Base-by-base conservation (phyloP, 257 asterid genomes). In the Craterostigma plantagineum region DNA sequence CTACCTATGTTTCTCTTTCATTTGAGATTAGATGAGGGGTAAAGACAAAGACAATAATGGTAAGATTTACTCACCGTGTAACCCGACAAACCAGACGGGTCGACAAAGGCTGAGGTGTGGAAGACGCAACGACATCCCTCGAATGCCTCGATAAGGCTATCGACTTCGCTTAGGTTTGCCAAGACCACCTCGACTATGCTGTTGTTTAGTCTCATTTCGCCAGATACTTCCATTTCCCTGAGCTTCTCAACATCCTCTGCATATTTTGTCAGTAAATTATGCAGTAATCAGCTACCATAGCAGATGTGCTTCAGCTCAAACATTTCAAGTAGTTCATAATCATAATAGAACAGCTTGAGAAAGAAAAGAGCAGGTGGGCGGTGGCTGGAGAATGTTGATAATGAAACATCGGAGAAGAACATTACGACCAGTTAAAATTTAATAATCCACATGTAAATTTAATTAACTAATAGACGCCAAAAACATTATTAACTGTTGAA, bases 21-120 rank as follows among this genome's bases (percentile, higher is more conserved):
- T n/a, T n/a, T n/a, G n/a, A n/a, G n/a, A 23, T 23, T 23, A 23
- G 30, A 2, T 23, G 6, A 36, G 4, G 11, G 8, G 12, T 2
- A 36, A 36, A 36, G 8, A 34, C 7, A 6, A 36, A 36, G 1
- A 8, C 14, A 1, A 36, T 9, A 36, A 36, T 8, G 11, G 40
- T 36, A 36, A 8, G 14, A 3, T 36, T 12, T 18, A 59, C 95
- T 72, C 53, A 87, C 98, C 0, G 95, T 46, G 64, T 82, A 87
- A 54, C 98, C 98, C 8, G 98, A 72, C 30, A 77, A 52, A 13
- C 98, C 98, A 12, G 92, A 68, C 1, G 95, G 93, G 59, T 87
- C 98, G 54, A 87, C 67, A 14, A 87, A 79, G 5, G 86, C 75
- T 36, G 95, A 76, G 1, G 93, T 82, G 53, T 87, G 98, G 49